Percentiles rank a stretch among this genome's conserved stretches.
Conservation (phyloP, 768 basidiomycete genomes). For the Termitomyces sp. region DNA sequence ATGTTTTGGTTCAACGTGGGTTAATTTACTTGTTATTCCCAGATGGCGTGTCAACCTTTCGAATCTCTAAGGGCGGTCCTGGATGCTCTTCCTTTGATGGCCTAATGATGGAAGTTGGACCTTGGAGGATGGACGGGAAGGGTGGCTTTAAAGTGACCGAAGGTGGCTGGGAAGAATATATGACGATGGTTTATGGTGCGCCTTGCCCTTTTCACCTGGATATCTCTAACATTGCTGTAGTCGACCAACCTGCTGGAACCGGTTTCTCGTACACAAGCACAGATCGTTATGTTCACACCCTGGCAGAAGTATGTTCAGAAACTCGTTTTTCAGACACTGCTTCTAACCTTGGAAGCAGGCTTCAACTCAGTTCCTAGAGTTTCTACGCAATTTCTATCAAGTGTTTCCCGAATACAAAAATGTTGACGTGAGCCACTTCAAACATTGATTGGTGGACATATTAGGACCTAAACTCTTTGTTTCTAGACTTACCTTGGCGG, state of each 20-base stretch:
- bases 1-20: conserved; percentile 97
- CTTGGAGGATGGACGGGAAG: conserved; percentile 73
- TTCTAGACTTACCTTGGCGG: conserved; percentile 89
- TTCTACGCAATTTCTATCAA: conserved; percentile 81
- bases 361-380: conserved; percentile 71
- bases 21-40: neutral
- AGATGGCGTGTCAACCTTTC: neutral
- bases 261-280: conserved; percentile 90
- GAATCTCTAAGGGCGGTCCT: conserved; percentile 70
- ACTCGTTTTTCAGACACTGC: neutral
- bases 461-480: neutral
- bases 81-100: conserved; percentile 98
- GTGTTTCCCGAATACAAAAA: conserved; percentile 85
- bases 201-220: conserved; percentile 6
- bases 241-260: conserved; percentile 97
- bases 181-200: conserved; percentile 88
- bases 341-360: conserved; percentile 39
- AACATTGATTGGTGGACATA: neutral
- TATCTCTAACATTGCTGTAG: conserved; percentile 33
- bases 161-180: conserved; percentile 97
- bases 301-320: conserved; percentile 46
- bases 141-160: conserved; percentile 68
- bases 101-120: conserved; percentile 97
- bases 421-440: conserved; percentile 49
- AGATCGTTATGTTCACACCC: conserved; percentile 75